These are phyloP conservation scores for Fusarium sp. DNA, from an alignment of 2,329 filamentous ascomycete species.

Conservation along the genomic window DNA sequence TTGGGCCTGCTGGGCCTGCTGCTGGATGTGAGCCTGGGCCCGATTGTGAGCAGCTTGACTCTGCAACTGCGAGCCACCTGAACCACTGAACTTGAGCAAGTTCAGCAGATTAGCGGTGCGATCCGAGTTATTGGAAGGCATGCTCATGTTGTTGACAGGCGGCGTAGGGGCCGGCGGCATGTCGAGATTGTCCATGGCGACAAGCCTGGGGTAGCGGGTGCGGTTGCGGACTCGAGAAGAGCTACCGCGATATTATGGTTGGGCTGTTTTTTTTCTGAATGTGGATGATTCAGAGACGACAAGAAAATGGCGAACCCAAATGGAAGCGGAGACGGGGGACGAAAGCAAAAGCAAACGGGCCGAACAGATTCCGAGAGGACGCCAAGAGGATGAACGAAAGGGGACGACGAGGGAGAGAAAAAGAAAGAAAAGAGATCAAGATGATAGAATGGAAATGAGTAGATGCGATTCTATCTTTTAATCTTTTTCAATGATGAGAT, in stretches of 20 bases:
- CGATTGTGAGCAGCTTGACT: conserved; percentile 44
- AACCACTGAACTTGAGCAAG: conserved; percentile 67
- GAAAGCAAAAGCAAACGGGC: conserved; percentile 38
- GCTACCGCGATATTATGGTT: conserved; percentile 24
- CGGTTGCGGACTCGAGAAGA: conserved; percentile 38
- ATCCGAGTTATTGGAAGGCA: conserved; percentile 53
- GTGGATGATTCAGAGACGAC: conserved; percentile 15
- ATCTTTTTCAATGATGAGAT: conserved; percentile 22
- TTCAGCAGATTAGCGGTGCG: conserved; percentile 67
- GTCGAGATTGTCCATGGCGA: conserved; percentile 48
- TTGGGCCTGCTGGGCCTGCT: conserved; percentile 30
- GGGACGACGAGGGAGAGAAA: conserved; percentile 1
- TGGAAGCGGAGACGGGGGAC: conserved; percentile 37
- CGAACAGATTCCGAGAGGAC: conserved; percentile 37
- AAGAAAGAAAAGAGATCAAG: background rate
- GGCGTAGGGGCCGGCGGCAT: conserved; percentile 63
- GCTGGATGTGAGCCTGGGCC: conserved; percentile 12
- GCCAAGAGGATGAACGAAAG: conserved; percentile 26
- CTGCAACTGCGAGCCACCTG: conserved; percentile 47
- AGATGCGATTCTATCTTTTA: conserved; percentile 22
- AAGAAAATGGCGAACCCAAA: conserved; percentile 26
- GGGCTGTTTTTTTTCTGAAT: background rate
- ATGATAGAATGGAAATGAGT: conserved; percentile 1
- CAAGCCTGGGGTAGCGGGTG: conserved; percentile 29
- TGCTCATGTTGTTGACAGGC: conserved; percentile 52